Evolutionary conservation across 192 early-diverging fungal genomes (phyloP).

Genomic region (Phlyctochytrium planicorne): DNA sequence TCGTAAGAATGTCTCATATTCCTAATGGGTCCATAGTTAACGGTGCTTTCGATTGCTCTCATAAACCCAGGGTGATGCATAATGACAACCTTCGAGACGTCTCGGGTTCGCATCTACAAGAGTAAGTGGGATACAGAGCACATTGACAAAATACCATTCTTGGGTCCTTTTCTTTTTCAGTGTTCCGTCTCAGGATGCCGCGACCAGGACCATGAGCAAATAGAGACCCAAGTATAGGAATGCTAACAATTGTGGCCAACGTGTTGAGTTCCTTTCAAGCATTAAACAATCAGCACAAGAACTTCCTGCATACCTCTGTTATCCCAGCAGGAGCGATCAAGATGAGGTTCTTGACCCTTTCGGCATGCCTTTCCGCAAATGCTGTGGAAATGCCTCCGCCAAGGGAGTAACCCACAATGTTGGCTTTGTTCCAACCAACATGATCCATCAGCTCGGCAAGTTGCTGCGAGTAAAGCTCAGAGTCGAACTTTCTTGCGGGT

Average conservation of each 20-base stretch:
- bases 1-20: background rate
- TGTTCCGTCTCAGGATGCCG: no score
- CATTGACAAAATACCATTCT: no score
- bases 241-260: no score
- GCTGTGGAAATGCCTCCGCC: constrained; percentile 50
- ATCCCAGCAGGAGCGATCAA: constrained; percentile 50
- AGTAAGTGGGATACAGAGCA: no score
- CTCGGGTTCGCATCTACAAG: background rate
- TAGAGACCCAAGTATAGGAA: no score
- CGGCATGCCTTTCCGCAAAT: constrained; percentile 40
- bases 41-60: background rate
- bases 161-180: no score
- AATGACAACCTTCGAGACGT: background rate
- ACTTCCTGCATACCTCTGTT: no score
- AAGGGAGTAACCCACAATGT: constrained; percentile 42
- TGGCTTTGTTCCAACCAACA: constrained; percentile 42
- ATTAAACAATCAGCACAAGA: no score
- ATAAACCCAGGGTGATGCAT: constrained; percentile 13
- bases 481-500: constrained; percentile 36
- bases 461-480: constrained; percentile 41
- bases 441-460: constrained; percentile 41
- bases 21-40: constrained; percentile 4
- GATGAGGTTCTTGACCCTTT: constrained; percentile 39
- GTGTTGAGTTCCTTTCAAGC: no score
- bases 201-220: no score